Conservation (phyloP, 2,329 filamentous ascomycete species). For the Fusarium mexicanum region DNA sequence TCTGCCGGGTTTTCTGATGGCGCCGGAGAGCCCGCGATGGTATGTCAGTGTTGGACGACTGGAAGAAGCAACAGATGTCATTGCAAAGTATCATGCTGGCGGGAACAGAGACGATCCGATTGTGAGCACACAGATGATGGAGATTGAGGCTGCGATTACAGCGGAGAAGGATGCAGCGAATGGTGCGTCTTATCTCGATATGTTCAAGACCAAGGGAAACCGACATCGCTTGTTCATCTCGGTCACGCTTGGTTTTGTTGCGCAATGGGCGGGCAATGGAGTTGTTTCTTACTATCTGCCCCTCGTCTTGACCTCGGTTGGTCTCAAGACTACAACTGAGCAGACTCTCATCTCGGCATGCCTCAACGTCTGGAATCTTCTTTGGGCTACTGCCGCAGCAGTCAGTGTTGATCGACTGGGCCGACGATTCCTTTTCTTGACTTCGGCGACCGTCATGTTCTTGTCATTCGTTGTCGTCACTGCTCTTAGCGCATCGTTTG, state of each 20-base stretch:
- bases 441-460: background rate
- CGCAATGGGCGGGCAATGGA: conserved; percentile 5
- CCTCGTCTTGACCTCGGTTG: background rate
- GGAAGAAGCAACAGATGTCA: background rate
- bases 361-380: background rate
- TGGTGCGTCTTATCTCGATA: background rate
- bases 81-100: background rate
- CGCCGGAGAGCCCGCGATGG: conserved; percentile 6
- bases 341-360: conserved; percentile 1
- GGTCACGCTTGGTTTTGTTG: background rate
- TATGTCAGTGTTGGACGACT: background rate
- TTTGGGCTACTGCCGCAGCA: conserved; percentile 1
- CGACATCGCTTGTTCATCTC: conserved; percentile 1
- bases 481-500: background rate
- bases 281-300: conserved; percentile 14
- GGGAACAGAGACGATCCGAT: background rate
- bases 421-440: background rate
- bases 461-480: background rate
- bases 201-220: conserved; percentile 4
- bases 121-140: background rate
- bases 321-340: background rate
- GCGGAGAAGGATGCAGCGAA: background rate
- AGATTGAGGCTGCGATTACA: background rate
- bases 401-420: background rate
- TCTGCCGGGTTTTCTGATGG: background rate